Evolutionary conservation across 208 protist genomes (phyloP), one percentile per base, ranked within the genome.

Genomic region (Endotrypanum monterogeii): DNA sequence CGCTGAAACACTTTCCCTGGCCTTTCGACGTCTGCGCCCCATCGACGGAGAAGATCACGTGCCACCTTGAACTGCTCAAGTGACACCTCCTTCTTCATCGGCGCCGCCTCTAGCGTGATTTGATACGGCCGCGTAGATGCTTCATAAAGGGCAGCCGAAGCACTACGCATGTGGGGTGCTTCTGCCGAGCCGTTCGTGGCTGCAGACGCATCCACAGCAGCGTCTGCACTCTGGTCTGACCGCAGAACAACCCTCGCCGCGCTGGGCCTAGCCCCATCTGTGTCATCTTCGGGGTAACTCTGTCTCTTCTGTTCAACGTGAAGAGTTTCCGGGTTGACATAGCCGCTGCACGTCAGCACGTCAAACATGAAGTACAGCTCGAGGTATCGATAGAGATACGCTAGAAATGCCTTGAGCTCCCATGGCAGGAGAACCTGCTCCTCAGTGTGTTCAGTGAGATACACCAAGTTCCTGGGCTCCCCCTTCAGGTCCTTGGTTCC

Each of bases 331-430:
- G 62, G 63, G 55, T 81, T 58, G 20, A 87, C 58, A 51, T 72
- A 70, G 8, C 77, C 76, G 55, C 71, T 68, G 68, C 83, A 86
- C 62, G 85, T 85, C 58, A 94, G 81, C 18, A 80, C 71, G 74
- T 96, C 92, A 68, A 94, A 94, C 88, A 94, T 93, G 39, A 90
- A 86, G 69, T 88, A 96, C 57, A 94, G 65, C 76, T 94, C 82
- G 73, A 94, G 87, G 78, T 92, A 94, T 2, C 78, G 79, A 80
- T 87, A 90, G 32, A 96, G 66, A 69, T 92, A 93, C 14, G 71
- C 78, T 32, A 96, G 65, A 35, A 93, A 88, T 3, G 77, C 74
- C 52, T 86, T 69, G 46, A 96, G 81, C 80, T 94, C 85, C 5
- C 11, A 16, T 3, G 71, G 72, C 32, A 80, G 67, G 25, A 92